phyloP scores from a whole-genome alignment of 371 early-diverging fungal genomes.

The Coemansia sp. region DNA sequence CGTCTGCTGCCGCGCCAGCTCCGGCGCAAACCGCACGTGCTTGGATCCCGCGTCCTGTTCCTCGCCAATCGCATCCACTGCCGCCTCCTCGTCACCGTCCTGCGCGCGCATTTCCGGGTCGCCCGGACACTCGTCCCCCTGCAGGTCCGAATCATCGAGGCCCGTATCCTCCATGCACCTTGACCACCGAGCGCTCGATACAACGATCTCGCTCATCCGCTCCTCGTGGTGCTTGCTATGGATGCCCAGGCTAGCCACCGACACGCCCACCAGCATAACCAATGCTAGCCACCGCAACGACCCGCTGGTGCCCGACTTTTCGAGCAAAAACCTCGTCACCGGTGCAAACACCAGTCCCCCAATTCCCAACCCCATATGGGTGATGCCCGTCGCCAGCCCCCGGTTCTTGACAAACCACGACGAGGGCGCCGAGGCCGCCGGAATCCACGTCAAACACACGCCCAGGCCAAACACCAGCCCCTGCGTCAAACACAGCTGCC shows the following conservation, averaged over 20 bases:
- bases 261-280: slow-evolving; percentile 32
- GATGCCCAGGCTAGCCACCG: slow-evolving; percentile 34
- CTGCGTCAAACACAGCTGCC: slow-evolving; percentile 68
- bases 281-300: slow-evolving; percentile 59
- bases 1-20: slow-evolving; percentile 6
- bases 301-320: slow-evolving; percentile 62
- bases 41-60: background rate
- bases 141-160: background rate
- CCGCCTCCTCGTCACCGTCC: background rate
- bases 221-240: slow-evolving; percentile 27
- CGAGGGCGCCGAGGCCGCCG: slow-evolving; percentile 65
- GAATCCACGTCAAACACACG: slow-evolving; percentile 62
- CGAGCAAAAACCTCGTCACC: slow-evolving; percentile 58
- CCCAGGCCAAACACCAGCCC: slow-evolving; percentile 68
- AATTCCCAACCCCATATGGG: slow-evolving; percentile 70
- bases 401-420: slow-evolving; percentile 70
- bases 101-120: too few species aligned
- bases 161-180: slow-evolving; percentile 34
- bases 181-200: slow-evolving; percentile 38
- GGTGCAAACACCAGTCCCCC: slow-evolving; percentile 66
- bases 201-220: slow-evolving; percentile 21
- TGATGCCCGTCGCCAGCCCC: slow-evolving; percentile 73
- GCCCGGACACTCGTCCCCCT: too few species aligned
- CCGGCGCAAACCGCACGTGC: slow-evolving; percentile 32
- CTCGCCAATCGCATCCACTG: background rate